Percentiles rank a stretch among this genome's conserved stretches.
These are phyloP conservation scores for Euphrasia arctica DNA, from an alignment of 305 asterid species.

Conservation along the genomic window DNA sequence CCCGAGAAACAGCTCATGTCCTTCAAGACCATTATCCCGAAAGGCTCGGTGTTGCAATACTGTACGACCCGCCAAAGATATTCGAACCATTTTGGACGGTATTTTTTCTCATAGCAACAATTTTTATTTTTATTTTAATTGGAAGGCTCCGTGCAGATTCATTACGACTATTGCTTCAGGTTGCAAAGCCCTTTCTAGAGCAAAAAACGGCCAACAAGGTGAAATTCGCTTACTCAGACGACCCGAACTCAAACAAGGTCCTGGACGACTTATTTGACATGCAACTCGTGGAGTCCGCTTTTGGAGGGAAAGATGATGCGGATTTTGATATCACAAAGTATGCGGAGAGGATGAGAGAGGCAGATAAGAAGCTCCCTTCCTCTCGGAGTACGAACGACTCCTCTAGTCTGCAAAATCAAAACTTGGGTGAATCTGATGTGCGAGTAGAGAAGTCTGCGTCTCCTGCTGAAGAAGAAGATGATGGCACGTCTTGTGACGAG, in stretches of 20 bases:
- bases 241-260: slow-evolving; percentile 54
- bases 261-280: slow-evolving; percentile 70
- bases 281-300: slow-evolving; percentile 68
- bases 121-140: not conserved
- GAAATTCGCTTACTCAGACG: slow-evolving; percentile 61
- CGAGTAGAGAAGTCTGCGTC: slow-evolving; percentile 30
- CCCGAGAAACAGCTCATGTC: slow-evolving; percentile 82
- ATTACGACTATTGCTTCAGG: slow-evolving; percentile 37
- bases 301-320: slow-evolving; percentile 65
- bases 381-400: slow-evolving; percentile 40
- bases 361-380: slow-evolving; percentile 51
- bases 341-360: slow-evolving; percentile 90
- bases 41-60: slow-evolving; percentile 87
- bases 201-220: slow-evolving; percentile 86
- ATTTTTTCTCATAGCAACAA: slow-evolving; percentile 10
- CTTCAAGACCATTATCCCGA: slow-evolving; percentile 93
- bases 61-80: slow-evolving; percentile 81
- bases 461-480: slow-evolving; percentile 20
- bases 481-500: slow-evolving; percentile 25
- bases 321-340: slow-evolving; percentile 66
- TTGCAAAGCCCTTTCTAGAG: slow-evolving; percentile 88
- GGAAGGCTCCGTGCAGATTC: not conserved
- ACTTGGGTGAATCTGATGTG: slow-evolving; percentile 36
- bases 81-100: slow-evolving; percentile 97
- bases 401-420: slow-evolving; percentile 26